Conservation (phyloP, 345 rosid species). For the Lumnitzera littorea region DNA sequence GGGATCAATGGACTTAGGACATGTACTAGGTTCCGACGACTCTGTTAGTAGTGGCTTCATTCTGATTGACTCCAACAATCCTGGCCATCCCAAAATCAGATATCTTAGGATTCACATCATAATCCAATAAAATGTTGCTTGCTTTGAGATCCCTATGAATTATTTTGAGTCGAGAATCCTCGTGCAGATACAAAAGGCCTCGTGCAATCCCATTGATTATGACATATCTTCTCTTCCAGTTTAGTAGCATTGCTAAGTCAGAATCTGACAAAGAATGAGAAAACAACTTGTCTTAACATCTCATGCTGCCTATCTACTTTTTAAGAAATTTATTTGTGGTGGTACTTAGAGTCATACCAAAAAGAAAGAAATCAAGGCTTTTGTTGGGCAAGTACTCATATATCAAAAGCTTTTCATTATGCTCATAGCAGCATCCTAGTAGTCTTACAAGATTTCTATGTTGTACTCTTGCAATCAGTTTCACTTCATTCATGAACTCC, state of each 20-base stretch:
- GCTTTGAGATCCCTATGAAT: conserved; percentile 24
- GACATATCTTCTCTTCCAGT: neutral
- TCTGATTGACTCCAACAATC: conserved; percentile 20
- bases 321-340: no score
- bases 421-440: conserved; percentile 17
- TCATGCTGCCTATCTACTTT: no score
- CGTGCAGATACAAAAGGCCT: conserved; percentile 22
- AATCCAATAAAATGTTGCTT: conserved; percentile 21
- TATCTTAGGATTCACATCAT: conserved; percentile 21
- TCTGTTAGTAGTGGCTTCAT: conserved; percentile 18
- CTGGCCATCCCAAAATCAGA: conserved; percentile 27
- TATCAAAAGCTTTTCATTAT: conserved; percentile 16
- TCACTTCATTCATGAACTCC: conserved; percentile 25
- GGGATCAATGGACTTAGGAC: no score
- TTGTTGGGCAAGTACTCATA: conserved; percentile 22
- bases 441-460: conserved; percentile 25
- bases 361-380: conserved; percentile 14
- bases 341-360: conserved; percentile 7
- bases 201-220: conserved; percentile 21
- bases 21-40: conserved; percentile 24
- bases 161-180: conserved; percentile 14
- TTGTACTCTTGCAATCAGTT: conserved; percentile 19
- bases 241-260: no score
- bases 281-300: no score
- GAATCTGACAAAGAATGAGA: no score